phyloP scores from a whole-genome alignment of 2,329 filamentous ascomycete species.

The Beauveria rudraprayagi region DNA sequence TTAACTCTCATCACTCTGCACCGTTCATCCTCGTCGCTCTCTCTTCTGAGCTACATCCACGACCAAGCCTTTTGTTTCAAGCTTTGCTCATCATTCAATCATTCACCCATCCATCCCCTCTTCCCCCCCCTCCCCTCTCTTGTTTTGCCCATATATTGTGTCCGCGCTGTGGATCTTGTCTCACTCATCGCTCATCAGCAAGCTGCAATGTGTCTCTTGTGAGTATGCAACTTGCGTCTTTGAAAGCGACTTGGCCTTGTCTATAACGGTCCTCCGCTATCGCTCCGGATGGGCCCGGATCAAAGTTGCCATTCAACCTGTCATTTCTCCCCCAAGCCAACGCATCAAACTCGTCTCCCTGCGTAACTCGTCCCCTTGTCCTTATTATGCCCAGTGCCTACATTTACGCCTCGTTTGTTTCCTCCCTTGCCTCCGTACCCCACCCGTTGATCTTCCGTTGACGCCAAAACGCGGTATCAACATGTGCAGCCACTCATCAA shows the following conservation, averaged over 20 bases:
- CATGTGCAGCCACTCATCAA: too few species aligned
- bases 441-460: neutral
- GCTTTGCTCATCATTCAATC: neutral
- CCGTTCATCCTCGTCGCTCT: too few species aligned
- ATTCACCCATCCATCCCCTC: neutral
- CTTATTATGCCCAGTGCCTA: neutral
- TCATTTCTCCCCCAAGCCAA: neutral
- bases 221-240: too few species aligned
- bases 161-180: too few species aligned
- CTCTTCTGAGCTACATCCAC: too few species aligned
- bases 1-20: too few species aligned
- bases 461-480: neutral
- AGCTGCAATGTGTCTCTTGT: too few species aligned
- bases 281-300: neutral
- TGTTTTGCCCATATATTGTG: neutral
- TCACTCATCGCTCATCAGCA: too few species aligned
- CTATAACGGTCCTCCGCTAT: too few species aligned
- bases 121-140: neutral
- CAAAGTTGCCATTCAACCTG: neutral
- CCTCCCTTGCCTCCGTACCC: neutral
- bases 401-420: neutral
- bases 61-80: too few species aligned
- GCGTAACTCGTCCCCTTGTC: neutral
- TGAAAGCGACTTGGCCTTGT: too few species aligned
- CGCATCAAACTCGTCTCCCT: neutral